Conservation (phyloP, 2,329 filamentous ascomycete species). For the Neofusicoccum cordaticola region DNA sequence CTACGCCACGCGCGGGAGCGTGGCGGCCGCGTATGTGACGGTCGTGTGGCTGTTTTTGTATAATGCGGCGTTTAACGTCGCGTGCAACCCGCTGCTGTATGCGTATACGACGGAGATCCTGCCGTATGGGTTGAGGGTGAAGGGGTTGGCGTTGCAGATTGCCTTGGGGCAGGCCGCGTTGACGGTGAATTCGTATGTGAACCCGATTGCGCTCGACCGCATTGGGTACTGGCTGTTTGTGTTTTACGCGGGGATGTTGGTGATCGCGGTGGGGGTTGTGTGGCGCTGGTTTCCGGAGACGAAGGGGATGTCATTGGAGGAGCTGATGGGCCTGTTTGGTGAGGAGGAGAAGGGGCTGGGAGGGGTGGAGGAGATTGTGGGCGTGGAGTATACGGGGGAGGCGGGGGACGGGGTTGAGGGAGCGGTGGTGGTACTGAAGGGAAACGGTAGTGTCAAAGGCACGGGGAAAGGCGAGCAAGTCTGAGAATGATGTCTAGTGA, state of each 20-base stretch:
- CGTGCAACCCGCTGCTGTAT: constrained; percentile 35
- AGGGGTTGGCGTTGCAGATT: constrained; percentile 45
- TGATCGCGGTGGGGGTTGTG: background rate
- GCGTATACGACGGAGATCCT: constrained; percentile 36
- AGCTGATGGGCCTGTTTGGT: no score
- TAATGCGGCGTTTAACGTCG: constrained; percentile 43
- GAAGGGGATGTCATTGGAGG: no score
- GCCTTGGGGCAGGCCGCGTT: constrained; percentile 46
- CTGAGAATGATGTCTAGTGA: no score
- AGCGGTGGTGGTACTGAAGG: no score
- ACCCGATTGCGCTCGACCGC: constrained; percentile 40
- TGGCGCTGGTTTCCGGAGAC: no score
- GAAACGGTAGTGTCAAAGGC: no score
- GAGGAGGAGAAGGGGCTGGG: no score
- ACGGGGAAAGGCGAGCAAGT: no score
- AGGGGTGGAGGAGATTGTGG: no score
- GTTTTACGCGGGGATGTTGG: background rate
- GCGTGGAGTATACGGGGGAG: no score
- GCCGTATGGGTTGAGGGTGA: constrained; percentile 38
- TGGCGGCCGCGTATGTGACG: constrained; percentile 26
- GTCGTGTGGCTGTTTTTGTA: constrained; percentile 32
- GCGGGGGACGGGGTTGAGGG: no score
- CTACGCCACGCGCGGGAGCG: constrained; percentile 18
- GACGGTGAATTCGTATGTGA: constrained; percentile 30
- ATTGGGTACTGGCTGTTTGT: constrained; percentile 28